These are phyloP conservation scores for Magnaporthiopsis rhizophila DNA, from an alignment of 2,329 filamentous ascomycete species.

Conservation along the genomic window DNA sequence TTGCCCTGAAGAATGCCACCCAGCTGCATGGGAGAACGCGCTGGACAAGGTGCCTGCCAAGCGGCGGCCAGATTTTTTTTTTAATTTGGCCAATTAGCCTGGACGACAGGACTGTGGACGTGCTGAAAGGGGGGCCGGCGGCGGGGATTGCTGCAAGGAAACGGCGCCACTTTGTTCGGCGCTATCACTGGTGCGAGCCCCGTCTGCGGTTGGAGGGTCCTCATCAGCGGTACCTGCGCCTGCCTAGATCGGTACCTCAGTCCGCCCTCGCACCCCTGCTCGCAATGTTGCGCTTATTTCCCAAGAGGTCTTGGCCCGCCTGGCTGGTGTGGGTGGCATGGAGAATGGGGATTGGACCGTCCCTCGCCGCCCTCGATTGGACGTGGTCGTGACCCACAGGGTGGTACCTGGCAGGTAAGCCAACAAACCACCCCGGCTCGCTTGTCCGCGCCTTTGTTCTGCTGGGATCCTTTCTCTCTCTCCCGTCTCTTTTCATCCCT, in stretches of 20 bases:
- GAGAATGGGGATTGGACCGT: background rate
- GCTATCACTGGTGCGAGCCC: background rate
- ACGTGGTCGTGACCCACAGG: background rate
- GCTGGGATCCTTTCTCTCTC: background rate
- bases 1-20: background rate
- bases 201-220: no score
- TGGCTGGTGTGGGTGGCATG: background rate
- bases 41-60: slow-evolving; percentile 6
- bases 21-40: background rate
- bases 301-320: background rate
- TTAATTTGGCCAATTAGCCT: slow-evolving; percentile 9
- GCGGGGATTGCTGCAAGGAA: background rate
- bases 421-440: background rate
- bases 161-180: background rate
- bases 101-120: background rate
- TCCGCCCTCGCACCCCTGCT: background rate
- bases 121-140: background rate
- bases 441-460: slow-evolving; percentile 3
- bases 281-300: background rate
- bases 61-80: background rate
- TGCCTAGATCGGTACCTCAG: background rate
- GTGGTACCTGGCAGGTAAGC: no score
- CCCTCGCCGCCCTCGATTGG: background rate
- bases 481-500: background rate
- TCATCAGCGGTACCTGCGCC: background rate